Evolutionary conservation across 805 yeast genomes (phyloP).

Genomic region (Kazachstania viticola): DNA sequence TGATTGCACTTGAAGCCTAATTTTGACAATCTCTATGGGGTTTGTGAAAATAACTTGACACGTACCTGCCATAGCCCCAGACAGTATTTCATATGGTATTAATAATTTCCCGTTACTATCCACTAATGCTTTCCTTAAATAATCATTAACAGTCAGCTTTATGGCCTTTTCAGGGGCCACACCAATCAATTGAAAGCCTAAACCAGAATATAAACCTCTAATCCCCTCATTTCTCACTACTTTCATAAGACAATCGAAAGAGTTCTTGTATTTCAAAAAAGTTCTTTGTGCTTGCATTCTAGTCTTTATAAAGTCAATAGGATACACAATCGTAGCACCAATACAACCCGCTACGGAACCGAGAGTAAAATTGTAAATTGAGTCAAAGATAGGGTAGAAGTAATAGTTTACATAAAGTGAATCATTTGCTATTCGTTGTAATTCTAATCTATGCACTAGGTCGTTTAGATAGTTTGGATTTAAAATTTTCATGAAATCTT

Average conservation of each 20-base stretch:
- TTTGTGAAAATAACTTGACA: constrained; percentile 94
- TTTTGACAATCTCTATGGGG: constrained; percentile 91
- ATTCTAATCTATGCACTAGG: constrained; percentile 23
- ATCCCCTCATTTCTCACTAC: constrained; percentile 70
- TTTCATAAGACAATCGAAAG: constrained; percentile 75
- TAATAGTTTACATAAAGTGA: constrained; percentile 27
- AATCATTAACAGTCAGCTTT: constrained; percentile 86
- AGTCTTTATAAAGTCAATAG: constrained; percentile 91
- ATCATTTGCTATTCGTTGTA: constrained; percentile 17
- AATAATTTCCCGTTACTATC: constrained; percentile 36
- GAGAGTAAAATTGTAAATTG: constrained; percentile 73
- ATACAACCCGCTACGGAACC: constrained; percentile 96
- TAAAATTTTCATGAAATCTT: constrained; percentile 31
- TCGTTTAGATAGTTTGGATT: constrained; percentile 32
- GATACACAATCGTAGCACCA: constrained; percentile 97
- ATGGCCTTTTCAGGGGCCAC: constrained; percentile 98
- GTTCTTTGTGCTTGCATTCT: constrained; percentile 94
- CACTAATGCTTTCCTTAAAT: constrained; percentile 66
- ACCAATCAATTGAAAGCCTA: constrained; percentile 89
- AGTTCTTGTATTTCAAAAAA: constrained; percentile 58
- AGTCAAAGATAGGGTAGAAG: constrained; percentile 64
- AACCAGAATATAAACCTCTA: constrained; percentile 80
- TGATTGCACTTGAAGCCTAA: constrained; percentile 89
- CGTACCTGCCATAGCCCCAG: constrained; percentile 93
- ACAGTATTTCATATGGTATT: constrained; percentile 55